phyloP scores from a whole-genome alignment of 148 eudicot species.

The Rhododendron mucronatum region DNA sequence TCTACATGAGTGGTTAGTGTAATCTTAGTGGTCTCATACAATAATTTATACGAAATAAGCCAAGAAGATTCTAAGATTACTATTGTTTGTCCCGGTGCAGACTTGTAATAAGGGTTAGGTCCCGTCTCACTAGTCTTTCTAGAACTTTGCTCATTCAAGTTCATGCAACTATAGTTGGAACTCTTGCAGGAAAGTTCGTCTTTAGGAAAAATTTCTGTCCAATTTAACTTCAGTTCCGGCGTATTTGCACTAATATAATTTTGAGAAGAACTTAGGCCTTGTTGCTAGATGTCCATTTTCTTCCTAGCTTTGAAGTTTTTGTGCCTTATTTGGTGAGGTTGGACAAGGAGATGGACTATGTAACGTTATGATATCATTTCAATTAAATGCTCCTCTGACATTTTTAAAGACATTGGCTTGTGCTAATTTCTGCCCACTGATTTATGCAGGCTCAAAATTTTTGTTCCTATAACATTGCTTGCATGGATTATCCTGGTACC shows the following conservation, averaged over 20 bases:
- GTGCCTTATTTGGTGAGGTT: not conserved
- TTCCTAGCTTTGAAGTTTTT: not conserved
- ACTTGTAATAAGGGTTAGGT: not conserved
- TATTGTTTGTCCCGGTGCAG: not conserved
- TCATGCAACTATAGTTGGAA: not conserved
- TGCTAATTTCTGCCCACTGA: constrained; percentile 8
- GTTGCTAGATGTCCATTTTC: not conserved
- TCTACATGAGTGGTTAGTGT: not conserved
- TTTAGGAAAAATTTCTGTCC: not conserved
- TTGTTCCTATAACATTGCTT: constrained; percentile 66
- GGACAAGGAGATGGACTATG: not conserved
- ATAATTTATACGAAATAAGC: not conserved
- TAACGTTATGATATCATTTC: not conserved
- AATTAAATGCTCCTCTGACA: not conserved
- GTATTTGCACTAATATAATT: not conserved
- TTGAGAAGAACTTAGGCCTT: not conserved
- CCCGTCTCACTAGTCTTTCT: not conserved
- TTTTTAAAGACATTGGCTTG: not conserved
- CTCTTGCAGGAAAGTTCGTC: not conserved
- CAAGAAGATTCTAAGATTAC: not conserved
- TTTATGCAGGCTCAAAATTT: constrained; percentile 82
- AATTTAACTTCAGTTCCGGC: not conserved
- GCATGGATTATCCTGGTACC: constrained; percentile 65
- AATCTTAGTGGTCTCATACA: not conserved
- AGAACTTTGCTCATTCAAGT: not conserved